Evolutionary conservation across 202 grass and related monocot species (phyloP), one percentile per base, ranked within the genome.

Genomic region (Hordeum pubiflorum): DNA sequence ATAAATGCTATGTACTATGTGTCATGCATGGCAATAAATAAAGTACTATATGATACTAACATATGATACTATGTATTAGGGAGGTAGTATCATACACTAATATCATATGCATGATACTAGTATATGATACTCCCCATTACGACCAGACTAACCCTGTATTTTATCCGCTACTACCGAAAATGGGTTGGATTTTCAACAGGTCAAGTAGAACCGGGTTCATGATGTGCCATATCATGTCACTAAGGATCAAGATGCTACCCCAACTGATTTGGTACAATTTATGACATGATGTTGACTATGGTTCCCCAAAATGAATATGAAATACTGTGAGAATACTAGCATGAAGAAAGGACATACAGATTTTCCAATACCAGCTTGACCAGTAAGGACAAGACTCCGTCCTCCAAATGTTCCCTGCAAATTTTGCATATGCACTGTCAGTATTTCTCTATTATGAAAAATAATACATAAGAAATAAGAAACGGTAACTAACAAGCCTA

Each of bases 311-410:
- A 23, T 24, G 21, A 22, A 34, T 66, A 22, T 36, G 37, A 86
- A 57, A 84, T 55, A 69, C 56, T 62, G 24, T 66, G 41, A 79
- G 7, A 57, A 46, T 50, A 71, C 69, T 59, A 84, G 14, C 63
- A 54, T 29, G 4, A 78, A 64, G 38, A 46, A 50, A 77, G 32
- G 56, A 56, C 88, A 62, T 92, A 97, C 94, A 59, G 91, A 92
- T 97, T 97, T 97, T 87, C 94, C 89, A 39, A 91, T 87, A 79
- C 94, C 94, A 89, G 89, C 83, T 74, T 94, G 86, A n/a, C 94
- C 91, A 85, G 89, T 94, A 75, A 97, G 87, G 83, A 94, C 83
- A 83, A 94, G 94, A 85, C 74, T 85, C 83, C 85, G 85, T 77
- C 87, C 79, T 82, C 84, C 85, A 79, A 77, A 84, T 65, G 80